These are phyloP conservation scores for Stygiomarasmius scandens DNA, from an alignment of 1,284 basidiomycete genomes.

Conservation along the genomic window DNA sequence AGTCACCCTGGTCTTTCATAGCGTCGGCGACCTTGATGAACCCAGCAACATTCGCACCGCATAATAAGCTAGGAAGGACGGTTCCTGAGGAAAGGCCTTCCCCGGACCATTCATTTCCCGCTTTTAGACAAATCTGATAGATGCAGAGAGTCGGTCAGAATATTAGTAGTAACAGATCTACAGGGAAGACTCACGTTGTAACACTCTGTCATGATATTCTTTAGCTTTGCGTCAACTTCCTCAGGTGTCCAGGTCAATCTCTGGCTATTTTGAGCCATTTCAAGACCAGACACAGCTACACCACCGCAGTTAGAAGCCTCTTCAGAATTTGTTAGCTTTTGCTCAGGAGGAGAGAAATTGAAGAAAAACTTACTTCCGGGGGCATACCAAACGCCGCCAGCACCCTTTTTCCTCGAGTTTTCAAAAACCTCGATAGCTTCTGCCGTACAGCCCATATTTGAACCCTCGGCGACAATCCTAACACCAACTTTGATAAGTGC, in stretches of 20 bases:
- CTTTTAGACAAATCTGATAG: conserved; percentile 54
- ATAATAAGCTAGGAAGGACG: conserved; percentile 62
- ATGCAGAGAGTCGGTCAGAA: conserved; percentile 16
- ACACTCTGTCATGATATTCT: conserved; percentile 77
- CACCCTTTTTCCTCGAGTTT: conserved; percentile 54
- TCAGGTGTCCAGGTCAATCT: conserved; percentile 66
- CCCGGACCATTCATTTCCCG: conserved; percentile 63
- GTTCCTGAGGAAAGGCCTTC: conserved; percentile 39
- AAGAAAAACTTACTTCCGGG: conserved; percentile 56
- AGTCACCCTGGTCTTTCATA: conserved; percentile 74
- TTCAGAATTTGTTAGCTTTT: conserved; percentile 20
- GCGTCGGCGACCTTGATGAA: conserved; percentile 74
- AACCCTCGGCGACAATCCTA: conserved; percentile 78
- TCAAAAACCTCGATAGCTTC: conserved; percentile 80
- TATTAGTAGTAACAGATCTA: conserved; percentile 4
- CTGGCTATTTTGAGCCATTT: conserved; percentile 83
- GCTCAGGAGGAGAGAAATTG: not conserved
- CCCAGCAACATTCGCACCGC: conserved; percentile 78
- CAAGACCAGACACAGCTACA: conserved; percentile 74
- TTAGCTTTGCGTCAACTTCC: conserved; percentile 75
- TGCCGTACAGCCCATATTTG: conserved; percentile 76
- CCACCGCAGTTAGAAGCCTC: conserved; percentile 74
- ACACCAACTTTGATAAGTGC: conserved; percentile 72
- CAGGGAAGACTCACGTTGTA: conserved; percentile 41
- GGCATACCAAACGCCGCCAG: conserved; percentile 63